Conservation (phyloP, 768 basidiomycete genomes). For the Auricularia auricula-judae region DNA sequence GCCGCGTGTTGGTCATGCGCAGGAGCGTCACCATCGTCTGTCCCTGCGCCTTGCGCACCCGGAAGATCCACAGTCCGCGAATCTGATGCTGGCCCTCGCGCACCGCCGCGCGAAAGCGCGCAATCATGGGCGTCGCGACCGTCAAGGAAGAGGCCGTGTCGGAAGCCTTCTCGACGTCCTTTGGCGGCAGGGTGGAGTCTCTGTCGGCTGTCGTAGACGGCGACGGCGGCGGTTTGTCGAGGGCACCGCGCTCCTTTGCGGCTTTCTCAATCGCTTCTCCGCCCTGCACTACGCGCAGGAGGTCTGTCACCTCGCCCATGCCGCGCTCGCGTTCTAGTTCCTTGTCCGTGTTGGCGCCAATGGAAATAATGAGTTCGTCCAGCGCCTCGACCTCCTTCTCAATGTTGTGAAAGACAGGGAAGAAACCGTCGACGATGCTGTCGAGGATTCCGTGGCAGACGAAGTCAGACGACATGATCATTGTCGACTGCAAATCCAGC, state of each 20-base stretch:
- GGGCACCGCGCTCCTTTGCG: not conserved
- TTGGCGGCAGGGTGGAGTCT: not conserved
- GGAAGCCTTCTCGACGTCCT: not conserved
- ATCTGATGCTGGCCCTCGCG: not conserved
- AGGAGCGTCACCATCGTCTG: conserved; percentile 34
- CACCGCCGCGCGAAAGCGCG: not conserved
- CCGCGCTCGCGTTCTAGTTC: not conserved
- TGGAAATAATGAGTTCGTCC: conserved; percentile 45
- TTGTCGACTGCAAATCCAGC: conserved; percentile 45
- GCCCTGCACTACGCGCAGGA: not conserved
- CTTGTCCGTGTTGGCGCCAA: conserved; percentile 3
- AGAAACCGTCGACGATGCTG: conserved; percentile 89
- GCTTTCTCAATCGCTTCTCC: not conserved
- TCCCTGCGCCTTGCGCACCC: conserved; percentile 7
- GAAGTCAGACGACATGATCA: conserved; percentile 83
- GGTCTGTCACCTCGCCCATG: not conserved
- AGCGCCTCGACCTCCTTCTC: conserved; percentile 72
- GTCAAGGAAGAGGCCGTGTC: not conserved
- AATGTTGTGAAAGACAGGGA: conserved; percentile 71
- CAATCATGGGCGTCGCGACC: not conserved
- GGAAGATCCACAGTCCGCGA: not conserved
- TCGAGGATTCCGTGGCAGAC: conserved; percentile 88
- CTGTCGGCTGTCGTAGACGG: not conserved
- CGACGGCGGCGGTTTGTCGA: not conserved
- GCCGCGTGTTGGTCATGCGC: conserved; percentile 69